Conservation (phyloP, 768 basidiomycete species). For the Macrolepiota albuminosa region DNA sequence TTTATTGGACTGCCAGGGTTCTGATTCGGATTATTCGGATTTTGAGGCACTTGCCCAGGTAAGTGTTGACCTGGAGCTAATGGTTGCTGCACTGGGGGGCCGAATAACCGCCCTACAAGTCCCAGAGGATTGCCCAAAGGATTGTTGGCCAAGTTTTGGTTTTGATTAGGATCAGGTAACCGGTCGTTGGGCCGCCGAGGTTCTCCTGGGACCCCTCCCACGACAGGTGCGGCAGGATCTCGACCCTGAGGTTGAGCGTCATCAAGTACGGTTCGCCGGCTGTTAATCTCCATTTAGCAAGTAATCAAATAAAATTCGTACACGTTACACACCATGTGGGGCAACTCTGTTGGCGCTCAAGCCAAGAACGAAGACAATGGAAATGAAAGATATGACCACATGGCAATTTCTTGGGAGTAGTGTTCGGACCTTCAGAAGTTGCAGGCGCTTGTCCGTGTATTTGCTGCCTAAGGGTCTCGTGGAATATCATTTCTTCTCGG, state of each 20-base stretch:
- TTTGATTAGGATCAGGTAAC: slow-evolving; percentile 23
- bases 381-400: slow-evolving; percentile 99
- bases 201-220: slow-evolving; percentile 19
- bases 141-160: slow-evolving; percentile 37
- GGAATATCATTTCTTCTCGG: slow-evolving; percentile 84
- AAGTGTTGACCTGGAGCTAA: slow-evolving; percentile 26
- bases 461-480: slow-evolving; percentile 7
- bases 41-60: slow-evolving; percentile 24
- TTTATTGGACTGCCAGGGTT: slow-evolving; percentile 32
- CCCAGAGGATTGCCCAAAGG: slow-evolving; percentile 45
- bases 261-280: slow-evolving; percentile 77
- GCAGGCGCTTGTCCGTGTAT: slow-evolving; percentile 21
- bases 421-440: slow-evolving; percentile 72
- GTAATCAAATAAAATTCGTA: background rate
- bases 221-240: slow-evolving; percentile 23
- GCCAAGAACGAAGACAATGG: slow-evolving; percentile 94
- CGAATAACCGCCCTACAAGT: slow-evolving; percentile 55
- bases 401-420: slow-evolving; percentile 92
- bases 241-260: slow-evolving; percentile 41
- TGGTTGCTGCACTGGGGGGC: slow-evolving; percentile 43
- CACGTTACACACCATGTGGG: slow-evolving; percentile 80
- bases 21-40: slow-evolving; percentile 19
- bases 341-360: slow-evolving; percentile 97
- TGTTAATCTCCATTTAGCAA: slow-evolving; percentile 23
- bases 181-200: slow-evolving; percentile 26